Evolutionary conservation across 148 eudicot genomes (phyloP), one percentile per base, ranked within the genome.

Genomic region (Suaeda aralocaspica): DNA sequence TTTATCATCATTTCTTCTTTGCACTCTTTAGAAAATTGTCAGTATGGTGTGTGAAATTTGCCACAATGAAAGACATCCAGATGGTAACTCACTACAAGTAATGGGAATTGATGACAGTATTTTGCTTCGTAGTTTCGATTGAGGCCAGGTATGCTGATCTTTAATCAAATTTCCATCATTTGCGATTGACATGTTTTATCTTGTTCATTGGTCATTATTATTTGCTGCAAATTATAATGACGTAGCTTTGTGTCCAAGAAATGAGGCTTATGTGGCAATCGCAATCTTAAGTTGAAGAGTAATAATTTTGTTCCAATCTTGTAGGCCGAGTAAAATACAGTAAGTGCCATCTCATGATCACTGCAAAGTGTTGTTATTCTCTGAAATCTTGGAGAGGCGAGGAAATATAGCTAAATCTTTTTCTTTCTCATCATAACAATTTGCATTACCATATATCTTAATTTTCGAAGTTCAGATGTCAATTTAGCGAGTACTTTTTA

Each of bases 111-210:
- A 57, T 65, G 2, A 22, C 15, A 25, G 16, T n/a, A 26, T 31
- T 66, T 57, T 36, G 42, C 52, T 71, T 29, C n/a, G 13, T 15
- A 26, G 67, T 46, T 39, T 28, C n/a, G 52, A 24, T 77, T 31
- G 65, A 72, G 80, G n/a, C n/a, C n/a, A n/a, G n/a, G 76, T 67
- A 72, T 44, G 33, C 1, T 24, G 0, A 26, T 41, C 24, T 33
- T 49, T 18, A 28, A 25, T 45, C 24, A 9, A 55, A 34, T 55
- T 58, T 7, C 25, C 5, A 2, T 26, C 61, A 0, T 33, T 19
- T 24, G 9, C 3, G 44, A 3, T 39, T 16, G 30, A 33, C 26
- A 56, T 41, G 4, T 6, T 1, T 1, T 49, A 2, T 19, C 28
- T 3, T 48, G 13, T 26, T n/a, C 14, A 14, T 64, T n/a, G 9